Conservation (phyloP, 2,329 filamentous ascomycete genomes). For the Aureobasidium sp. region DNA sequence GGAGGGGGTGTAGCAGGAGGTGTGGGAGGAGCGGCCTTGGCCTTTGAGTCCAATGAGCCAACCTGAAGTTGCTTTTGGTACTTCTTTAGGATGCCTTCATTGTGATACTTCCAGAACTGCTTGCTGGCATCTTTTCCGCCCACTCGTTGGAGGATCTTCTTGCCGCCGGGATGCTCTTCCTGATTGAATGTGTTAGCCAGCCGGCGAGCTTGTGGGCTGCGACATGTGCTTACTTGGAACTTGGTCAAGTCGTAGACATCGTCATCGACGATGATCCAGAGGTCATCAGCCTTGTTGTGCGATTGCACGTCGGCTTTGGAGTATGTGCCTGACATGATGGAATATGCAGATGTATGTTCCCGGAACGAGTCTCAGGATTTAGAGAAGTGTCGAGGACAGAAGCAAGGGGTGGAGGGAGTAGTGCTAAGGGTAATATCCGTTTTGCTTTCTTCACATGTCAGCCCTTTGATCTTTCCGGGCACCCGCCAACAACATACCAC, state of each 20-base stretch:
- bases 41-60: slow-evolving; percentile 83
- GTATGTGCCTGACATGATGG: slow-evolving; percentile 80
- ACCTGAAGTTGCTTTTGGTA: slow-evolving; percentile 72
- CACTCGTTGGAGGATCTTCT: slow-evolving; percentile 62
- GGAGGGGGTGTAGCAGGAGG: slow-evolving; percentile 44
- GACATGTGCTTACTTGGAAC: slow-evolving; percentile 31
- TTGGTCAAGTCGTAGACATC: slow-evolving; percentile 93
- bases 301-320: slow-evolving; percentile 77
- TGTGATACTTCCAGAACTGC: slow-evolving; percentile 68
- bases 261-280: slow-evolving; percentile 88
- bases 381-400: neutral
- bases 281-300: slow-evolving; percentile 79
- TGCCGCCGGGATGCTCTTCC: slow-evolving; percentile 46
- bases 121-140: slow-evolving; percentile 62
- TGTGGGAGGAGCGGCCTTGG: slow-evolving; percentile 48
- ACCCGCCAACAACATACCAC: slow-evolving; percentile 5
- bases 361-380: neutral
- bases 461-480: neutral
- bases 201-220: neutral
- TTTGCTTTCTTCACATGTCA: slow-evolving; percentile 12
- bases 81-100: slow-evolving; percentile 74
- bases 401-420: slow-evolving; percentile 13
- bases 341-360: neutral
- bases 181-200: neutral
- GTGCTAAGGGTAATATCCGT: slow-evolving; percentile 7